Evolutionary conservation across 1,284 basidiomycete genomes (phyloP).

Genomic region (Rhodotorula sp.): DNA sequence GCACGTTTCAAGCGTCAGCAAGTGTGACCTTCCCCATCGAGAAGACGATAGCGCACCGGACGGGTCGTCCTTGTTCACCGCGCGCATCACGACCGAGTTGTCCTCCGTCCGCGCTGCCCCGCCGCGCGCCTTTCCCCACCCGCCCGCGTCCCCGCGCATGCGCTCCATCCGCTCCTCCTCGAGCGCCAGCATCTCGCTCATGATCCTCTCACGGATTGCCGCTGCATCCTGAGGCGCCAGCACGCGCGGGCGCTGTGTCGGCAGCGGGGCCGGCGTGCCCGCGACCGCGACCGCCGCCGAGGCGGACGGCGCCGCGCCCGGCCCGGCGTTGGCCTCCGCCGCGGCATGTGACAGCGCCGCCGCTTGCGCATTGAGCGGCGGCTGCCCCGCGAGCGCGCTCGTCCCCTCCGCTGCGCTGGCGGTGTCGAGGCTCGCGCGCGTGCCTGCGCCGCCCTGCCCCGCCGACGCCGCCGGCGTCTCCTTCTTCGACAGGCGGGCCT

Average conservation of each 20-base stretch:
- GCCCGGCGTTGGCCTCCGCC: not conserved
- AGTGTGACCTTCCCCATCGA: not conserved
- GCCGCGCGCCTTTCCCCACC: constrained; percentile 18
- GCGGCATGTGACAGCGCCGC: constrained; percentile 17
- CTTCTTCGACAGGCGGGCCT: constrained; percentile 29
- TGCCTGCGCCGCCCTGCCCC: constrained; percentile 38
- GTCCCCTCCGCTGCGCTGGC: constrained; percentile 38
- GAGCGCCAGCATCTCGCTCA: constrained; percentile 96
- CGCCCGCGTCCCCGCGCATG: constrained; percentile 64
- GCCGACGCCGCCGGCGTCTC: constrained; percentile 23
- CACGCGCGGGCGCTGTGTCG: constrained; percentile 45
- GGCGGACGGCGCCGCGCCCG: constrained; percentile 6
- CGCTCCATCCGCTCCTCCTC: constrained; percentile 96
- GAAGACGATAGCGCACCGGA: constrained; percentile 60
- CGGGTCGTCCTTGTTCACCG: constrained; percentile 96
- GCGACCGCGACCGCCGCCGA: constrained; percentile 3
- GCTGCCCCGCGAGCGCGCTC: constrained; percentile 39
- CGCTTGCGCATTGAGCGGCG: constrained; percentile 23
- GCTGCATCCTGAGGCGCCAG: constrained; percentile 78
- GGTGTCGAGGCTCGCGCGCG: constrained; percentile 40
- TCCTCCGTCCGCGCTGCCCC: constrained; percentile 41
- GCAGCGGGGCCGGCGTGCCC: constrained; percentile 22
- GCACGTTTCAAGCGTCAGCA: not conserved
- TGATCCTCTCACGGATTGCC: constrained; percentile 90
- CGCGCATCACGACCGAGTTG: constrained; percentile 71